Conservation (phyloP, 768 basidiomycete species). For the Pulveroboletus sp. region DNA sequence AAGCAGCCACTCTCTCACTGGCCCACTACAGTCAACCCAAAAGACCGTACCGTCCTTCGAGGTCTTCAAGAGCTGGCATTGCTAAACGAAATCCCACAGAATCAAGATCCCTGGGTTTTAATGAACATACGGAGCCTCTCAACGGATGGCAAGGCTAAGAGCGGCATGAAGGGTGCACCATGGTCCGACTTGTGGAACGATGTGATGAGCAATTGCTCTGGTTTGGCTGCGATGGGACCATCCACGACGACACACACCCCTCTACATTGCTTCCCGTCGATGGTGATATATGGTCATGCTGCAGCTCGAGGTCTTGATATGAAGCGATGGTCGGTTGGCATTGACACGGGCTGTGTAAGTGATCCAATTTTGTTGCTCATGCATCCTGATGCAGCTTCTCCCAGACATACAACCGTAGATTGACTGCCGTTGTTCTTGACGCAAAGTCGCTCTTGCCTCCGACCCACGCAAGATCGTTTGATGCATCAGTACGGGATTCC, state of each 20-base stretch:
- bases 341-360: constrained; percentile 85
- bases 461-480: constrained; percentile 12
- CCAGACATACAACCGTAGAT: constrained; percentile 52
- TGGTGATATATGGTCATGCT: constrained; percentile 84
- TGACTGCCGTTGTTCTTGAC: constrained; percentile 67
- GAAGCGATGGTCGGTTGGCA: constrained; percentile 76
- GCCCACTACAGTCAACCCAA: constrained; percentile 36
- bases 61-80: constrained; percentile 62
- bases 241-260: constrained; percentile 10
- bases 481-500: constrained; percentile 18
- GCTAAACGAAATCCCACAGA: constrained; percentile 68
- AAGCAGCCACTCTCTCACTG: constrained; percentile 68
- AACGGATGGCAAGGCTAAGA: constrained; percentile 33
- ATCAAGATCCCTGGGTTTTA: constrained; percentile 68
- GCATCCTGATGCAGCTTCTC: not conserved
- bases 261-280: constrained; percentile 65
- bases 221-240: constrained; percentile 33
- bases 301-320: constrained; percentile 77
- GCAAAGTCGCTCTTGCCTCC: constrained; percentile 15
- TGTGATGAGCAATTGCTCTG: constrained; percentile 55
- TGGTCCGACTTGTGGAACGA: constrained; percentile 77
- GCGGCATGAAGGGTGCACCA: constrained; percentile 46
- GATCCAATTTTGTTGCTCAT: not conserved
- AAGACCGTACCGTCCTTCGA: constrained; percentile 35
- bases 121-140: constrained; percentile 38